A percentile compares a stretch with the other conserved stretches of the same genome.
phyloP scores from a whole-genome alignment of 306 rosid species.

The Fagus crenata region DNA sequence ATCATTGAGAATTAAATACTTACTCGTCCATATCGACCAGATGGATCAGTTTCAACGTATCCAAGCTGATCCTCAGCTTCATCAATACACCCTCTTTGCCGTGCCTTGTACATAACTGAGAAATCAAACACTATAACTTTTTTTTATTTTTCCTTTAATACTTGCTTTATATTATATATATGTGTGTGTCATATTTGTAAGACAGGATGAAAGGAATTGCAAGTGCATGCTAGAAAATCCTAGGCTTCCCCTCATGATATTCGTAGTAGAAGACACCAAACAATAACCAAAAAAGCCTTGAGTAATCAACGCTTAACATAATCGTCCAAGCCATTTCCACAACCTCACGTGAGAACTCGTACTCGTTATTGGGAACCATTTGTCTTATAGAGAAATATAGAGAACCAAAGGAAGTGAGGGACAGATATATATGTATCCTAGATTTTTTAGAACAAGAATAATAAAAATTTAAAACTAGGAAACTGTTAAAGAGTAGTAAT shows the following conservation, averaged over 20 bases:
- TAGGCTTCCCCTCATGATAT: conserved; percentile 81
- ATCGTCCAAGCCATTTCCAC: conserved; percentile 54
- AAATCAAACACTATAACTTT: background rate
- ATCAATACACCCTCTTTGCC: conserved; percentile 40
- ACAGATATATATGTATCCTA: conserved; percentile 13
- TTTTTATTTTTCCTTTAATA: background rate
- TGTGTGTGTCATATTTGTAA: background rate
- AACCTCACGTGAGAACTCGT: conserved; percentile 44
- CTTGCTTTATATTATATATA: background rate
- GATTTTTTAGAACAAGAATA: background rate
- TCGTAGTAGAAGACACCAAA: conserved; percentile 64
- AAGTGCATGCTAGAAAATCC: conserved; percentile 60
- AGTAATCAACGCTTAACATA: conserved; percentile 63
- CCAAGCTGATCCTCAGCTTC: conserved; percentile 43
- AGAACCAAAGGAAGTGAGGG: background rate
- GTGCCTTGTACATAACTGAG: conserved; percentile 43
- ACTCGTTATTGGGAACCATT: conserved; percentile 48
- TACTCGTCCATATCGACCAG: conserved; percentile 89
- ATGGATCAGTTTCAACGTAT: conserved; percentile 84
- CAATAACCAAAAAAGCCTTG: conserved; percentile 60
- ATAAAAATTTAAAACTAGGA: background rate
- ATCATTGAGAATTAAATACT: conserved; percentile 25
- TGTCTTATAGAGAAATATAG: conserved; percentile 20
- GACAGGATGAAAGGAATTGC: conserved; percentile 3
- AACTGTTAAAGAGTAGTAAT: background rate